Evolutionary conservation across 1,139 yeast species (phyloP).

Genomic region (Maudiozyma humilis): DNA sequence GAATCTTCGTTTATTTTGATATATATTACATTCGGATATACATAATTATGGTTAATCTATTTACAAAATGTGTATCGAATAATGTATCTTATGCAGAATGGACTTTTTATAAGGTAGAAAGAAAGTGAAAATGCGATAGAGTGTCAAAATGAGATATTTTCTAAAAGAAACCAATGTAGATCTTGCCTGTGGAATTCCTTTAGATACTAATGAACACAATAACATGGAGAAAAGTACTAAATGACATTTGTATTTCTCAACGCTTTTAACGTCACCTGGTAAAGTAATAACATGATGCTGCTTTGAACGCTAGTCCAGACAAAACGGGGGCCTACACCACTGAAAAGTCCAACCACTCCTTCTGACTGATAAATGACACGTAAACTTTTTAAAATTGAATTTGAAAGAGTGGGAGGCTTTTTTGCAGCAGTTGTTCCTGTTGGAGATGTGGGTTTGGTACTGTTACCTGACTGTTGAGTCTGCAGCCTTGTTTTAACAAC

Average conservation of each 20-base stretch:
- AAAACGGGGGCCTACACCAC: slow-evolving; percentile 93
- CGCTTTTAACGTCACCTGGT: slow-evolving; percentile 43
- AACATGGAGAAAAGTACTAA: too few species aligned
- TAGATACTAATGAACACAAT: too few species aligned
- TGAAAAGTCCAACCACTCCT: slow-evolving; percentile 72
- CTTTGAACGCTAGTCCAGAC: slow-evolving; percentile 96
- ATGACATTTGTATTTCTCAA: not conserved
- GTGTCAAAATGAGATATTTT: too few species aligned
- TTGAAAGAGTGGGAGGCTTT: slow-evolving; percentile 32
- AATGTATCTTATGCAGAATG: not conserved
- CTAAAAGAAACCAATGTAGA: too few species aligned
- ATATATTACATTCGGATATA: not conserved
- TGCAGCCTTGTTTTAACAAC: slow-evolving; percentile 92
- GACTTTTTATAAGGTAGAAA: not conserved
- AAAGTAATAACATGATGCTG: slow-evolving; percentile 83
- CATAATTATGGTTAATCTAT: not conserved
- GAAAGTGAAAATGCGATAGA: too few species aligned
- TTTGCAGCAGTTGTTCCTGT: slow-evolving; percentile 14
- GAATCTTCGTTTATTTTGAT: too few species aligned
- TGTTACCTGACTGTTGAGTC: slow-evolving; percentile 43
- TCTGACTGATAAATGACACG: slow-evolving; percentile 61
- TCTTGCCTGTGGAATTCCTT: too few species aligned
- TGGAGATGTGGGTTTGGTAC: slow-evolving; percentile 4
- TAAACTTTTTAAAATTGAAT: slow-evolving; percentile 57
- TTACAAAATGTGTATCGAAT: not conserved